Percentiles rank a stretch among this genome's conserved stretches.
Conservation (phyloP, 2,329 filamentous ascomycete species). For the Botrytis sinoallii region DNA sequence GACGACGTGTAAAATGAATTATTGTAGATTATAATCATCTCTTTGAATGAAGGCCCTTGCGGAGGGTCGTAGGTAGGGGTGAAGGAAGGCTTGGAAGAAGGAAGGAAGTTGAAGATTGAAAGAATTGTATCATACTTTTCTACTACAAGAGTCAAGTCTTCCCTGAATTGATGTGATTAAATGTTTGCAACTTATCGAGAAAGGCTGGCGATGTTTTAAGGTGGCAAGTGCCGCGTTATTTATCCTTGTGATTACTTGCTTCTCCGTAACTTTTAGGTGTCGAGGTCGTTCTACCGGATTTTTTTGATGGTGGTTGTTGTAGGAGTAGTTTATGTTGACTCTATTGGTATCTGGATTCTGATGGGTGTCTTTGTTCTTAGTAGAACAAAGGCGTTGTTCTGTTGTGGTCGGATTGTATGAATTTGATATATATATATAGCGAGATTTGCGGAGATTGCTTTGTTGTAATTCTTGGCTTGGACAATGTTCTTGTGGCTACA, state of each 20-base stretch:
- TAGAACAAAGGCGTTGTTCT: neutral
- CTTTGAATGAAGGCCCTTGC: neutral
- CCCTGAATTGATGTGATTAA: neutral
- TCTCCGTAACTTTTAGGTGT: neutral
- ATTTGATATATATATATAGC: neutral
- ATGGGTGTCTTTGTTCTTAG: neutral
- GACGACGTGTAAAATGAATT: neutral
- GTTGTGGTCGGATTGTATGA: neutral
- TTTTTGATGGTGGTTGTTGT: too few species aligned
- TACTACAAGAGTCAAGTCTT: neutral
- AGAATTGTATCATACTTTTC: conserved; percentile 9
- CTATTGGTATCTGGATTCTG: neutral
- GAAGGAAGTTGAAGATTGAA: neutral
- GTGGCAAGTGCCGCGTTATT: neutral
- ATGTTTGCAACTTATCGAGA: too few species aligned
- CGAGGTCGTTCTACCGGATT: too few species aligned
- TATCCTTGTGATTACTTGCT: neutral
- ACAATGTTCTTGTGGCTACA: neutral
- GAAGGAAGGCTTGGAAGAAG: too few species aligned
- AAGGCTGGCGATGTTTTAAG: too few species aligned
- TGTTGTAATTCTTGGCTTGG: neutral
- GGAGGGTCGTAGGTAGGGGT: neutral
- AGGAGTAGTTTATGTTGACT: neutral
- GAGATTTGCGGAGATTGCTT: neutral
- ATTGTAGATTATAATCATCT: conserved; percentile 1